Conservation (phyloP, 805 yeast species). For the Kodamaea sagamina region DNA sequence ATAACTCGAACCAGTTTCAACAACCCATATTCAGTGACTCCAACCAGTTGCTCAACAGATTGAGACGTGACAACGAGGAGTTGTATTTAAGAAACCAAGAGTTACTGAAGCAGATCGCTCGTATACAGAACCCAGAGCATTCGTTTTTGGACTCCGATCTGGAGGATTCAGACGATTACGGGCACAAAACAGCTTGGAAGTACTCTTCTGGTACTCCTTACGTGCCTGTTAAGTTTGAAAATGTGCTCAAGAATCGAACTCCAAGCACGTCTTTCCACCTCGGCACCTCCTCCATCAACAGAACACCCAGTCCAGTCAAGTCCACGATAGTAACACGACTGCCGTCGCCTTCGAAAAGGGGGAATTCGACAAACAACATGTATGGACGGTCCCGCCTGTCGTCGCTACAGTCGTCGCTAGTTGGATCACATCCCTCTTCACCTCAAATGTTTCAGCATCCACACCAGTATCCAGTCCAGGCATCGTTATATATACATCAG, state of each 20-base stretch:
- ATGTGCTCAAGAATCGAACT: slow-evolving; percentile 1
- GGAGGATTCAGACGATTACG: slow-evolving; percentile 12
- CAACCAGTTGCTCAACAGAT: slow-evolving; percentile 13
- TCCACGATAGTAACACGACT: neutral
- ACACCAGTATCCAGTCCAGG: slow-evolving; percentile 5
- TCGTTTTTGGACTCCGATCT: slow-evolving; percentile 10
- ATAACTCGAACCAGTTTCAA: slow-evolving; percentile 11
- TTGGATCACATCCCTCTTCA: slow-evolving; percentile 3
- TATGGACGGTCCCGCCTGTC: slow-evolving; percentile 7
- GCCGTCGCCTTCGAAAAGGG: neutral
- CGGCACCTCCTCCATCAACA: neutral
- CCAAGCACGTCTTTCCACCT: neutral
- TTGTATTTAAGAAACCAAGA: slow-evolving; percentile 14
- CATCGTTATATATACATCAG: neutral
- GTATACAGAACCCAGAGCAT: slow-evolving; percentile 10
- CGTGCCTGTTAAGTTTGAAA: slow-evolving; percentile 11
- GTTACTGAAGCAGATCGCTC: slow-evolving; percentile 14
- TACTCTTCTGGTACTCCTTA: slow-evolving; percentile 15
- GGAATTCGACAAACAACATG: neutral
- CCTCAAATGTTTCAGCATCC: slow-evolving; percentile 3
- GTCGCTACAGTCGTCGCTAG: slow-evolving; percentile 11
- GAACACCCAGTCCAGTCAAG: slow-evolving; percentile 14
- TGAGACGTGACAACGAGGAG: slow-evolving; percentile 16
- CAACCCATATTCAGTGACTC: slow-evolving; percentile 16
- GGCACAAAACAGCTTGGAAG: slow-evolving; percentile 11